Conservation (phyloP, 768 basidiomycete genomes). For the Trametes elegans region DNA sequence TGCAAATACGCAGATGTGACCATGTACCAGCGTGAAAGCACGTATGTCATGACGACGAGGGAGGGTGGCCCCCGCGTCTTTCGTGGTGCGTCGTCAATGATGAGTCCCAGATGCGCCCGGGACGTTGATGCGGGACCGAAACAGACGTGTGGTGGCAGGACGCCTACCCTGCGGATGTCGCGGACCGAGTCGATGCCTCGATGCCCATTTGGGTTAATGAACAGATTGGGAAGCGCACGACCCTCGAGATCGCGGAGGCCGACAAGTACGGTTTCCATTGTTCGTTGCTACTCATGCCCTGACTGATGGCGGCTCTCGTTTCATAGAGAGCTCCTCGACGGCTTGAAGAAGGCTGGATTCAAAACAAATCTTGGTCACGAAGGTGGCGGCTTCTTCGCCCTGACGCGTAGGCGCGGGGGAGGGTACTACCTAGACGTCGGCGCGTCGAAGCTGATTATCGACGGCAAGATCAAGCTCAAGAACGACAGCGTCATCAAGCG, state of each 20-base stretch:
- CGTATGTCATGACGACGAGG: slow-evolving; percentile 44
- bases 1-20: slow-evolving; percentile 51
- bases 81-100: slow-evolving; percentile 31
- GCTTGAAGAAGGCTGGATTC: slow-evolving; percentile 57
- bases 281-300: background rate
- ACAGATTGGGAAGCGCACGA: slow-evolving; percentile 29
- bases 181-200: slow-evolving; percentile 51
- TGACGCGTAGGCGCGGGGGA: slow-evolving; percentile 49
- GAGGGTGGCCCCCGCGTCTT: slow-evolving; percentile 35
- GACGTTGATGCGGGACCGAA: too few relatives aligned
- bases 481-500: slow-evolving; percentile 40
- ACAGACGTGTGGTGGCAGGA: slow-evolving; percentile 43
- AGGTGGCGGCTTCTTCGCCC: slow-evolving; percentile 47
- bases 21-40: slow-evolving; percentile 54
- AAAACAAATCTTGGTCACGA: slow-evolving; percentile 49
- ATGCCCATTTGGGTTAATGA: slow-evolving; percentile 40
- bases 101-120: too few relatives aligned
- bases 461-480: slow-evolving; percentile 71
- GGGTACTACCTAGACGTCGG: slow-evolving; percentile 71
- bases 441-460: slow-evolving; percentile 57
- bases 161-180: slow-evolving; percentile 47
- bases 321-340: slow-evolving; percentile 47
- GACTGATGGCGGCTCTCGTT: background rate
- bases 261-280: slow-evolving; percentile 24
- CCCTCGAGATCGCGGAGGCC: slow-evolving; percentile 32